Evolutionary conservation across 768 basidiomycete genomes (phyloP).

Genomic region (Naganishia kalamii): DNA sequence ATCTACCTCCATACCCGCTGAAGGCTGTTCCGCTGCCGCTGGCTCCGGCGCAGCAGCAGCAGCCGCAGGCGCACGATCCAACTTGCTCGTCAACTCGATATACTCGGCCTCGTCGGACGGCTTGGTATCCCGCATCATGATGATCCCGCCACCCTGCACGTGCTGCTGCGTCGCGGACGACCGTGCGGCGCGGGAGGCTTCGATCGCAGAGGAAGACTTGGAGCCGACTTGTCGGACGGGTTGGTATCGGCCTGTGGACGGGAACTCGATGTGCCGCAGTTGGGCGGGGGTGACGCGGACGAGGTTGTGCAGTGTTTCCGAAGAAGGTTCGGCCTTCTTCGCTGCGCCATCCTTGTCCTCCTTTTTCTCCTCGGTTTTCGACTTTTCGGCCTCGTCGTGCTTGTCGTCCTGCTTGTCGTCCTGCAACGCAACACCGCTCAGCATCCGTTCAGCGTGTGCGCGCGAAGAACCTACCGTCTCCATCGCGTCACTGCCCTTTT

Average conservation of each 20-base stretch:
- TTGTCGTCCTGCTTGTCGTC: conserved; percentile 53
- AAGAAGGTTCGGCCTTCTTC: conserved; percentile 63
- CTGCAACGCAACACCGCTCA: background rate
- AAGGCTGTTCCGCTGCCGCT: conserved; percentile 32
- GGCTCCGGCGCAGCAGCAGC: conserved; percentile 45
- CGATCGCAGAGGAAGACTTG: conserved; percentile 35
- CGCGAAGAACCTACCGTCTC: conserved; percentile 60
- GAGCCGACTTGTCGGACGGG: conserved; percentile 71
- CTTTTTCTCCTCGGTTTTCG: conserved; percentile 52
- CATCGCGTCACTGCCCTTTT: conserved; percentile 78
- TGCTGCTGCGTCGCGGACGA: conserved; percentile 15
- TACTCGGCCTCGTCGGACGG: conserved; percentile 68
- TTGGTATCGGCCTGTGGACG: conserved; percentile 65
- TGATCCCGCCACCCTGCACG: conserved; percentile 71
- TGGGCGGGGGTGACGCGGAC: conserved; percentile 88
- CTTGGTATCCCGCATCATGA: conserved; percentile 69
- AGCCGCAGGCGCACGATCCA: conserved; percentile 35
- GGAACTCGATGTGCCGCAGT: conserved; percentile 75
- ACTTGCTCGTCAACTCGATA: conserved; percentile 53
- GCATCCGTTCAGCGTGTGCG: background rate
- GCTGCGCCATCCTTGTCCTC: conserved; percentile 51
- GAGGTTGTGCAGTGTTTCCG: conserved; percentile 74
- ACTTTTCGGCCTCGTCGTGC: conserved; percentile 48
- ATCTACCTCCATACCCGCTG: conserved; percentile 56
- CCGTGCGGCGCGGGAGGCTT: background rate